phyloP scores from a whole-genome alignment of 2,329 filamentous ascomycete genomes.

The Fusarium musae region DNA sequence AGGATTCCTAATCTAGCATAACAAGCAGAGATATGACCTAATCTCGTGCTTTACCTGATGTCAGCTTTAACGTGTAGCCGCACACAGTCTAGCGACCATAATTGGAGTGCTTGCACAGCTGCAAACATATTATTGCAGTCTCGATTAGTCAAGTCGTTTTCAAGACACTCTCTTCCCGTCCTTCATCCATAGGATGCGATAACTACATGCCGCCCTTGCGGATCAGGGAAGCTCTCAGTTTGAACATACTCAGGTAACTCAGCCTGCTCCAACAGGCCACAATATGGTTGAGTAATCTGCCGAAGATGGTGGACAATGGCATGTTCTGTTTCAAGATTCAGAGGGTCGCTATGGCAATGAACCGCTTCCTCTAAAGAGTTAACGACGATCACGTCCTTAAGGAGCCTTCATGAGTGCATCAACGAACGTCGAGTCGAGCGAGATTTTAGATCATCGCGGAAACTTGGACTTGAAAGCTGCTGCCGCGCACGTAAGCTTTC shows the following conservation, averaged over 20 bases:
- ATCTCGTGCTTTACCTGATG: not conserved
- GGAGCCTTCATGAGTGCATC: not conserved
- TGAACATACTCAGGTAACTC: not conserved
- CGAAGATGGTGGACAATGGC: rapidly evolving
- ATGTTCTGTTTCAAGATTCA: rapidly evolving
- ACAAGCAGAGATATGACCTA: not conserved
- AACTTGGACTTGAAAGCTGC: rapidly evolving
- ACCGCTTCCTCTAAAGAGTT: not conserved
- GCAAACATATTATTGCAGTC: slow-evolving; percentile 27
- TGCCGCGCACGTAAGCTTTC: rapidly evolving
- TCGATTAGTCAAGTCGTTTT: slow-evolving; percentile 13
- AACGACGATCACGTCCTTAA: rapidly evolving
- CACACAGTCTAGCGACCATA: slow-evolving; percentile 20
- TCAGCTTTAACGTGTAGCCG: too few species aligned
- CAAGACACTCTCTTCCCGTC: slow-evolving; percentile 29
- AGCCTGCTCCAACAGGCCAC: not conserved
- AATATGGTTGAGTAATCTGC: not conserved
- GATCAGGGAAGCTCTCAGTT: not conserved
- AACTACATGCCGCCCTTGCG: slow-evolving; percentile 34
- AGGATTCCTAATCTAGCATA: not conserved
- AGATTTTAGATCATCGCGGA: rapidly evolving
- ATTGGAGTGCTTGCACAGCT: slow-evolving; percentile 31
- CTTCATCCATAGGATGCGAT: slow-evolving; percentile 22
- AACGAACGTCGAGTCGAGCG: rapidly evolving
- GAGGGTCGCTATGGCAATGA: rapidly evolving